Evolutionary conservation across 805 yeast genomes (phyloP), one percentile per base, ranked within the genome.

Genomic region (Saccharomyces cerevisiae): DNA sequence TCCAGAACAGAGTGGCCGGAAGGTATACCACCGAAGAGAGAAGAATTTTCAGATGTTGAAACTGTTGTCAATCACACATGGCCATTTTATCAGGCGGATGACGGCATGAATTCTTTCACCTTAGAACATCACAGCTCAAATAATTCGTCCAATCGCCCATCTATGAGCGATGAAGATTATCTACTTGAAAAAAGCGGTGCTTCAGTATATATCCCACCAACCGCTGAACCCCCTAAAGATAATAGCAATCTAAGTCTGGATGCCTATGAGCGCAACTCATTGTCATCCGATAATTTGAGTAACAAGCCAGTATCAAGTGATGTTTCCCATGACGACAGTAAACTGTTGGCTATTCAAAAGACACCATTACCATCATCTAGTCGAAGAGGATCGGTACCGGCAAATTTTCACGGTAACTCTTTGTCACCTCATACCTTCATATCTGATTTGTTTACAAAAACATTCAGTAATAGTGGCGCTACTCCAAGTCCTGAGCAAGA

Each of bases 1-100:
- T 79, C 86, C 41, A 76, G 85, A 58, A 89, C 96, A 0, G 96
- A 90, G 56, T 90, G 97, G 97, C 97, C 97, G 1, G 97, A 92
- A 65, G 97, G 97, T 1, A 89, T 91, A 28, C 97, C 97, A 0
- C 96, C 96, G 0, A 86, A 85, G 64, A 81, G 83, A 57, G 73
- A 74, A 14, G 85, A 82, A 13, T 83, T 79, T 55, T 65, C 68
- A 46, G 98, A 92, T 61, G 67, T 76, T 17, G 78, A 77, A 55
- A 84, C 79, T 51, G 64, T 90, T 21, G 77, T 87, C 29, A 76
- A 80, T 50, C 97, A 91, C 66, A 82, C 85, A 10, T 92, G 98
- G 98, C 91, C 95, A 0, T 89, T 92, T 66, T 91, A 81, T 76
- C 75, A 71, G 13, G 69, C 76, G 43, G 84, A 83, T 28, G 80